Percentiles rank a stretch among this genome's conserved stretches.
Evolutionary conservation across 2,329 filamentous ascomycete genomes (phyloP).

Genomic region (Fusarium sp.): DNA sequence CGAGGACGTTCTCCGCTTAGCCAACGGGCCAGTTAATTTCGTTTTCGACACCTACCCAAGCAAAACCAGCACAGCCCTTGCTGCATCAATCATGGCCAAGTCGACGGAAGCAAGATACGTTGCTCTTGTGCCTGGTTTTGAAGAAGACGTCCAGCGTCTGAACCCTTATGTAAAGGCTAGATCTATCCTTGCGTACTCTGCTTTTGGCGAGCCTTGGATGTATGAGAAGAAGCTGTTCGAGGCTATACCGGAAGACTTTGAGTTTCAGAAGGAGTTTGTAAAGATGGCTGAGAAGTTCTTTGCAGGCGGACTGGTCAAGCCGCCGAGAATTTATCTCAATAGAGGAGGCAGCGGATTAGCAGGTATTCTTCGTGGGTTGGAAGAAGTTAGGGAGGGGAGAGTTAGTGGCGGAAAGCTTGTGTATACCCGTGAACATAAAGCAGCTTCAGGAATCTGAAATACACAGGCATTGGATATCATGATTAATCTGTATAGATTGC

Average conservation of each 20-base stretch:
- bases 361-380: background rate
- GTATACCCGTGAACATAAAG: background rate
- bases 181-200: constrained; percentile 14
- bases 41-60: constrained; percentile 1
- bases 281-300: background rate
- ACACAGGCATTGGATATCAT: background rate
- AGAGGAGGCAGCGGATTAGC: background rate
- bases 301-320: background rate
- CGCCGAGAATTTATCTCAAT: background rate
- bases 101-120: background rate
- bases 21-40: constrained; percentile 29
- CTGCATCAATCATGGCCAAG: background rate
- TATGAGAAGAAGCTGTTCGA: background rate
- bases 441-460: background rate
- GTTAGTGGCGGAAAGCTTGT: constrained; percentile 16
- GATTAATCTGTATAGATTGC: too few species aligned
- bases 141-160: background rate
- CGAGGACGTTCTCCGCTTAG: constrained; percentile 37
- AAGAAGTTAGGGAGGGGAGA: background rate
- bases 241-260: background rate
- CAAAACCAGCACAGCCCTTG: background rate
- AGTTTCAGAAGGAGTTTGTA: constrained; percentile 8
- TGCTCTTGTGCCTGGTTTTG: background rate
- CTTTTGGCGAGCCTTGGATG: constrained; percentile 3
- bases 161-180: background rate